Evolutionary conservation across 2,329 filamentous ascomycete genomes (phyloP), one percentile per base, ranked within the genome.

Genomic region (Metarhizium rileyi): DNA sequence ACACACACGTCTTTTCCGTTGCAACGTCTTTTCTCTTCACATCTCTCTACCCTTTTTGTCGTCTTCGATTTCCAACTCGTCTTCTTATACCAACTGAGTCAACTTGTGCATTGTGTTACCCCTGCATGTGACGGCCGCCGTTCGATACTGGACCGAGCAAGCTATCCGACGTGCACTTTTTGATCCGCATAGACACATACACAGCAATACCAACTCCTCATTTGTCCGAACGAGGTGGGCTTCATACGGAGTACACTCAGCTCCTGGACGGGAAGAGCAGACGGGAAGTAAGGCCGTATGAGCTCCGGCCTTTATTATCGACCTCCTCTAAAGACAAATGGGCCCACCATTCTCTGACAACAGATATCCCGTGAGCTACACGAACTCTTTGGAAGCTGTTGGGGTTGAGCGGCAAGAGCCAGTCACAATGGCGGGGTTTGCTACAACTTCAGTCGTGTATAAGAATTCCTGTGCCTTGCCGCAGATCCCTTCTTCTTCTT

Each of bases 301-400:
- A 48, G 40, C 22, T 50, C 47, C 47, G 35, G 28, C 42, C 27
- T 52, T 57, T 44, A 44, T 55, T 52, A 44, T 55, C 52, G 52
- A 50, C 48, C 44, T 49, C 45, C 44, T 49, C 45, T 42, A 51
- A 41, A 33, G 43, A 45, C 50, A 45, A 46, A 65, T 64, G 61
- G 61, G 60, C 56, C 53, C 59, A 58, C 56, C 56, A 46, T 61
- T 57, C 55, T 53, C 61, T 58, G 53, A 60, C 43, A 56, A 53
- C 50, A 59, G 56, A 47, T 57, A 58, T 56, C 50, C 57, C 50
- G 53, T 56, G 52, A 64, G 62, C 62, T 66, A 64, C 62, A 64
- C 63, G 55, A 63, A 56, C 50, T 35, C 54, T 48, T 53, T 57
- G 40, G 47, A 52, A 52, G 51, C 57, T 51, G 57, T 25, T 14